Conservation (phyloP, 2,329 filamentous ascomycete genomes). For the Pyrenochaeta sp. region DNA sequence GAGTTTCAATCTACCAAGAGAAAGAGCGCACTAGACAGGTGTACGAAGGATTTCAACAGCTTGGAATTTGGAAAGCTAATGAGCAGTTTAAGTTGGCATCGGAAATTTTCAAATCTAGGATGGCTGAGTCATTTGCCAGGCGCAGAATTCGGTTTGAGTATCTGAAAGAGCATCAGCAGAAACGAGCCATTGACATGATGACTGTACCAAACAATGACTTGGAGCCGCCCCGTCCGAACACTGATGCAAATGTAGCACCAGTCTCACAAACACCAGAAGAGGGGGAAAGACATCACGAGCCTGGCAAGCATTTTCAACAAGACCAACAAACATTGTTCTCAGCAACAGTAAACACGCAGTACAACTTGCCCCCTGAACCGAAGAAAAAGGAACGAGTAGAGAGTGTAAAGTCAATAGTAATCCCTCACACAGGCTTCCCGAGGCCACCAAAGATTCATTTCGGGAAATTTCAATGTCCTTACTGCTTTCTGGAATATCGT, state of each 20-base stretch:
- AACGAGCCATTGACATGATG: background rate
- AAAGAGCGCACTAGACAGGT: conserved; percentile 6
- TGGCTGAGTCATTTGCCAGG: conserved; percentile 5
- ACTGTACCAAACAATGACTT: background rate
- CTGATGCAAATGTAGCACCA: background rate
- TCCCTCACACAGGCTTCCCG: background rate
- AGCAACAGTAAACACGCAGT: background rate
- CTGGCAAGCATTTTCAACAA: background rate
- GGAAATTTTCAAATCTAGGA: background rate
- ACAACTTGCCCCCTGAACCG: background rate
- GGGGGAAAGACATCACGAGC: background rate
- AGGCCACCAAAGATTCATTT: background rate
- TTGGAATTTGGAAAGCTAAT: conserved; percentile 4
- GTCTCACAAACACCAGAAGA: background rate
- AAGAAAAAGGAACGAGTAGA: background rate
- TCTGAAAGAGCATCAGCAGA: conserved; percentile 1
- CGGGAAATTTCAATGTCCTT: conserved; percentile 1
- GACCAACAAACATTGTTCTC: background rate
- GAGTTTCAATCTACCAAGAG: conserved; percentile 1
- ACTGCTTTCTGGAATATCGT: conserved; percentile 1
- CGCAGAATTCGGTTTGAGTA: conserved; percentile 6
- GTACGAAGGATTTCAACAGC: conserved; percentile 4
- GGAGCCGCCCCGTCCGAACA: background rate
- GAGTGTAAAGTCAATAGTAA: background rate
- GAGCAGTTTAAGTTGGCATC: background rate